These are phyloP conservation scores for Phytophthora sp. DNA, from an alignment of 352 stramenopile species.

Conservation along the genomic window DNA sequence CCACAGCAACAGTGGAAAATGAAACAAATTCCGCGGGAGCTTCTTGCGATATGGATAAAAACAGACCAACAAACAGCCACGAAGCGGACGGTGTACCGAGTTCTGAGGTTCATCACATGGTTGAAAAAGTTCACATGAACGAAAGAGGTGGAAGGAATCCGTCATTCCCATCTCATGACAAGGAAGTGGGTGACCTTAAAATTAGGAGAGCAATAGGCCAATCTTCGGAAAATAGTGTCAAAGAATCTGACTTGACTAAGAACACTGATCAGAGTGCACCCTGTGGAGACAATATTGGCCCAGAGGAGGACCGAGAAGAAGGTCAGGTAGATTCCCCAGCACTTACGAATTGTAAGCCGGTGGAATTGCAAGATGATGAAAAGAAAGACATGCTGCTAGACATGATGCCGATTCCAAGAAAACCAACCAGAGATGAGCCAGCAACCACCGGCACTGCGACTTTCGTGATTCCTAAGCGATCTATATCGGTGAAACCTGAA, in stretches of 20 bases:
- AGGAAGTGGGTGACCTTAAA: too few relatives aligned
- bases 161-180: too few relatives aligned
- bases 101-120: too few relatives aligned
- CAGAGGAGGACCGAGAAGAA: conserved; percentile 15
- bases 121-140: too few relatives aligned
- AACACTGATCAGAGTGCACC: background rate
- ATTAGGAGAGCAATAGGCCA: too few relatives aligned
- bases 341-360: background rate
- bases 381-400: conserved; percentile 13
- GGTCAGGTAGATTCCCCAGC: conserved; percentile 8
- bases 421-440: background rate
- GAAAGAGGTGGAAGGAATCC: too few relatives aligned
- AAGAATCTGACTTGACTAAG: background rate
- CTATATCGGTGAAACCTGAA: background rate
- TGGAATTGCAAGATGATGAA: conserved; percentile 13
- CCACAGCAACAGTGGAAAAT: too few relatives aligned
- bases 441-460: background rate
- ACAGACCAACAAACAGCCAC: too few relatives aligned
- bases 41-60: too few relatives aligned
- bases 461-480: conserved; percentile 32
- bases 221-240: too few relatives aligned
- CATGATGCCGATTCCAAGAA: conserved; percentile 28
- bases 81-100: too few relatives aligned
- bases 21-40: too few relatives aligned
- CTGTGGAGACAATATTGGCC: background rate